phyloP scores from a whole-genome alignment of 257 asterid genomes.

The Rauvolfia tetraphylla region DNA sequence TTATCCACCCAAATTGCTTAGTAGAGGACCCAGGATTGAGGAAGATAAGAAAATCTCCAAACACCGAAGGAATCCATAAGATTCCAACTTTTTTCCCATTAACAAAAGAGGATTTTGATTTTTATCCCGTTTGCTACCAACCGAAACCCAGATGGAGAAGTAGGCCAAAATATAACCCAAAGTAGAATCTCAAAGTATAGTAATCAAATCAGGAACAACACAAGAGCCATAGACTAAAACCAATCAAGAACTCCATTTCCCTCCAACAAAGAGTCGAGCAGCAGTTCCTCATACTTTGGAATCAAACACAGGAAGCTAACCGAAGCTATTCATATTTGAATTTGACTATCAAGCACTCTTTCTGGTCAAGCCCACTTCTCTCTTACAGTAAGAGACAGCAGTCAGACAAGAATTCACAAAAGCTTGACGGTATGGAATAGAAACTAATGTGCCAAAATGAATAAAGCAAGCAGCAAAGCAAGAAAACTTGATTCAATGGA shows the following conservation, averaged over 20 bases:
- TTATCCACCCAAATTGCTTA: slow-evolving; percentile 49
- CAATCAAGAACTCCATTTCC: slow-evolving; percentile 8
- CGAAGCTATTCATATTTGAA: slow-evolving; percentile 18
- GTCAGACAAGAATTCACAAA: slow-evolving; percentile 28
- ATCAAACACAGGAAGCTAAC: slow-evolving; percentile 22
- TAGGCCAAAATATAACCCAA: slow-evolving; percentile 38
- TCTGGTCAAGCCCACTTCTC: slow-evolving; percentile 26
- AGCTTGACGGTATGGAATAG: slow-evolving; percentile 33
- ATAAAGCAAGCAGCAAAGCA: slow-evolving; percentile 21
- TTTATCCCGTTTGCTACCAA: slow-evolving; percentile 43
- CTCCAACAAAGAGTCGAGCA: slow-evolving; percentile 27
- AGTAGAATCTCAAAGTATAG: slow-evolving; percentile 36
- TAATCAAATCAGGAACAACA: slow-evolving; percentile 34
- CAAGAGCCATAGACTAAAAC: not conserved
- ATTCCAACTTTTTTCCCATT: slow-evolving; percentile 31
- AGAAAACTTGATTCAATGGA: slow-evolving; percentile 42
- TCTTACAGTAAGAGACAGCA: slow-evolving; percentile 12
- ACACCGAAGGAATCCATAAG: slow-evolving; percentile 32
- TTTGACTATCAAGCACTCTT: slow-evolving; percentile 38
- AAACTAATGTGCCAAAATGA: slow-evolving; percentile 43
- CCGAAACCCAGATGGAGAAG: slow-evolving; percentile 37
- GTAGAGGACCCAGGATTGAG: slow-evolving; percentile 34
- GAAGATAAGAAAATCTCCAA: slow-evolving; percentile 27
- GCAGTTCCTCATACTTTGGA: slow-evolving; percentile 16
- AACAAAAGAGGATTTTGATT: slow-evolving; percentile 25